Base-by-base conservation (phyloP, 2,329 filamentous ascomycete genomes). In the Teratosphaeria pseudoeucalypti region DNA sequence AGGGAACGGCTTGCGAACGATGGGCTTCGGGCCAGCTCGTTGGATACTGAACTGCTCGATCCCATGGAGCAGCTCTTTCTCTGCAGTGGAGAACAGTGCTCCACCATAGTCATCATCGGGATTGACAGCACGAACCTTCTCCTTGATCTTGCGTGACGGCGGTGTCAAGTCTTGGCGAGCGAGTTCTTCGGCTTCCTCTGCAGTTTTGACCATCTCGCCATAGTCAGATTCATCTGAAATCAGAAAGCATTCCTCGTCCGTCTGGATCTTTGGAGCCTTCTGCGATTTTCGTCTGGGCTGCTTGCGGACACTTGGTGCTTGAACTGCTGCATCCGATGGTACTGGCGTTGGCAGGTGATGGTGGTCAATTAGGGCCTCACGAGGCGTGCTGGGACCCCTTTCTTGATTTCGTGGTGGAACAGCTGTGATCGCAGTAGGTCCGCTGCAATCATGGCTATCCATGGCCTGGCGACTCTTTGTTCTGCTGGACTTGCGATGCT, bases 1-100 rank as follows among this genome's bases (percentile, higher is more conserved):
- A 7, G 82, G 83, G 62, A 85, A 85, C 0, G 76, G 68, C 0
- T 77, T 73, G 27, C 83, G 77, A 6, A 76, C 74, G 60, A 85
- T 82, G 0, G 79, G 78, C 34, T 72, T 73, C 2, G 12, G 53
- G 53, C 53, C 53, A 34, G n/a, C 4, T 11, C 27, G 12, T n/a
- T 16, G 27, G 12, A 11, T 34, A 32, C 26, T 37, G 9, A 3
- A 29, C 53, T 32, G 19, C 23, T 32, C 16, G 53, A 54, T 14
- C n/a, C 16, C 56, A 16, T 55, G 19, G 9, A 71, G 64, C 9
- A 68, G 53, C 23, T 64, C 39, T 29, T 58, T 63, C 32, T 71
- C 68, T n/a, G 60, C 60, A 0, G 62, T 59, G 3, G 66, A 65
- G 29, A 71, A 60, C 5, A 71, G 58, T 6, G 66, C 68, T 4